phyloP scores from a whole-genome alignment of 2,329 filamentous ascomycete genomes.

The Pseudogymnoascus sp. region DNA sequence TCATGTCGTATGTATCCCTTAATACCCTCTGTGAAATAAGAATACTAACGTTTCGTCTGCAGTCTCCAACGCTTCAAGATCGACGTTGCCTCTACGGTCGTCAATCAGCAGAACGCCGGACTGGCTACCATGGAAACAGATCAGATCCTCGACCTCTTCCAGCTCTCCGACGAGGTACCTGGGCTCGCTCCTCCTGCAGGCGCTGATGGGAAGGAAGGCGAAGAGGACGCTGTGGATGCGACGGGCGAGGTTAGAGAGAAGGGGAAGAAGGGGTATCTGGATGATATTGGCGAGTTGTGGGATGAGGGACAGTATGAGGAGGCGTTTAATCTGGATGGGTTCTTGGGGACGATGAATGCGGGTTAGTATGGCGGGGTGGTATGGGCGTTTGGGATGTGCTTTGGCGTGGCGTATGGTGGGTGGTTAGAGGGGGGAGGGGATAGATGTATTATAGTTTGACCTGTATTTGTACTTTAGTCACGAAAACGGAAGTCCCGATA shows the following conservation, averaged over 20 bases:
- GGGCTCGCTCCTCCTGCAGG: conserved; percentile 51
- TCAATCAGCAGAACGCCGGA: conserved; percentile 97
- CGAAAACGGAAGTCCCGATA: neutral
- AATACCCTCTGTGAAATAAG: neutral
- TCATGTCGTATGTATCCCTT: conserved; percentile 56
- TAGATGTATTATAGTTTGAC: neutral
- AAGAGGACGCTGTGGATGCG: conserved; percentile 87
- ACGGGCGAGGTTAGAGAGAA: conserved; percentile 88
- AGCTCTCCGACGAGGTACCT: conserved; percentile 69
- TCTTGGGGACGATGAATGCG: conserved; percentile 82
- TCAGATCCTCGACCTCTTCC: conserved; percentile 95
- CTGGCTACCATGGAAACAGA: conserved; percentile 93
- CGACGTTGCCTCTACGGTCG: conserved; percentile 93
- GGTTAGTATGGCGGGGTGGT: neutral
- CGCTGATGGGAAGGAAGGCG: conserved; percentile 46
- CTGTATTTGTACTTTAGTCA: conserved; percentile 4
- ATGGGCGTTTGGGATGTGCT: neutral
- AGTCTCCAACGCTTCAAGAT: conserved; percentile 99
- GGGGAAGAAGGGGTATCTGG: conserved; percentile 92
- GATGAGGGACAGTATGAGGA: conserved; percentile 97
- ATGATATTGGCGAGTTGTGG: conserved; percentile 93
- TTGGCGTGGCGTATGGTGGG: neutral
- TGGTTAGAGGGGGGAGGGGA: neutral
- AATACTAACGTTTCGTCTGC: conserved; percentile 13
- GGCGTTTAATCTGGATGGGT: conserved; percentile 92